Evolutionary conservation across 2,329 filamentous ascomycete species (phyloP).

Genomic region (Penicillium decumbens): DNA sequence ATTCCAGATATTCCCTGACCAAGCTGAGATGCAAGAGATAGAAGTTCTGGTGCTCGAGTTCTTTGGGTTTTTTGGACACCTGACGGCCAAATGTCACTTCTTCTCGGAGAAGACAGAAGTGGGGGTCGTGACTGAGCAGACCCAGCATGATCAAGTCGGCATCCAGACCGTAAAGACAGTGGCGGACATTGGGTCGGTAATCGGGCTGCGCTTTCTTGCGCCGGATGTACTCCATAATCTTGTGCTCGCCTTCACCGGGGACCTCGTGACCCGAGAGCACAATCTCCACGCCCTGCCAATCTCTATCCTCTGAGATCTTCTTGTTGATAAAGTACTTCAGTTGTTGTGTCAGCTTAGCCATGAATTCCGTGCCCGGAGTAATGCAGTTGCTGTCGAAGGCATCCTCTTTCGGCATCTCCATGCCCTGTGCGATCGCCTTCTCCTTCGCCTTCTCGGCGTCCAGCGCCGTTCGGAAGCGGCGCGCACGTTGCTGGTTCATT

Average conservation of each 20-base stretch:
- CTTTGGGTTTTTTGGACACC: constrained; percentile 83
- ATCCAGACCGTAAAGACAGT: constrained; percentile 95
- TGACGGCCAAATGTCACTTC: constrained; percentile 95
- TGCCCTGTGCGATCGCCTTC: constrained; percentile 82
- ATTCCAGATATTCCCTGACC: constrained; percentile 90
- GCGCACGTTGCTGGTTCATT: constrained; percentile 98
- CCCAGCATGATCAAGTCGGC: constrained; percentile 98
- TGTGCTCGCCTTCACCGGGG: constrained; percentile 96
- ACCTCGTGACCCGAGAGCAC: constrained; percentile 97
- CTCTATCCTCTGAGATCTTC: constrained; percentile 92
- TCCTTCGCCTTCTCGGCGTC: constrained; percentile 86
- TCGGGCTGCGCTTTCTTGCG: constrained; percentile 91
- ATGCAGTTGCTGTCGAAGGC: constrained; percentile 99
- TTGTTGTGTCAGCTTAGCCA: constrained; percentile 91
- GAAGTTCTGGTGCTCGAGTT: constrained; percentile 98
- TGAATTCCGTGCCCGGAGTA: constrained; percentile 92
- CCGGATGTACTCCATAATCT: constrained; percentile 99
- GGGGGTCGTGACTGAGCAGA: constrained; percentile 92
- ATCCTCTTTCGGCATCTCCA: constrained; percentile 90
- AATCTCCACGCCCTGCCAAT: constrained; percentile 96
- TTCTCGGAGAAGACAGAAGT: constrained; percentile 94
- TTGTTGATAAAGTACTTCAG: constrained; percentile 99
- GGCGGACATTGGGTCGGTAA: constrained; percentile 88
- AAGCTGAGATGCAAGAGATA: constrained; percentile 96
- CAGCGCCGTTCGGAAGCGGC: constrained; percentile 88